Evolutionary conservation across 1,139 yeast genomes (phyloP).

Genomic region (Yamadazyma sp.): DNA sequence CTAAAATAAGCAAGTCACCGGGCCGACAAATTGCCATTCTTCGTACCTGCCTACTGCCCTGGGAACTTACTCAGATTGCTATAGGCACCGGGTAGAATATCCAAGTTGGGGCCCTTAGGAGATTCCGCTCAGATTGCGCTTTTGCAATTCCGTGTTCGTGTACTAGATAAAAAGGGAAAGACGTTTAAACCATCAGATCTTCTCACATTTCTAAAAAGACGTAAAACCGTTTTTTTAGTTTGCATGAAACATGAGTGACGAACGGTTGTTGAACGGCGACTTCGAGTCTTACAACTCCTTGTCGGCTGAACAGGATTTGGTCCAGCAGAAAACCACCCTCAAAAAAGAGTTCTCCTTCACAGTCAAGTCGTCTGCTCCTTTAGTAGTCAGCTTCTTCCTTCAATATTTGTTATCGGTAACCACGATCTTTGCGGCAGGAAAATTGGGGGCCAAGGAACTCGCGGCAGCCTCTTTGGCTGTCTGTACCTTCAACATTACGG

Average conservation of each 20-base stretch:
- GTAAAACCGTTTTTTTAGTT: not conserved
- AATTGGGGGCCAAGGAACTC: constrained; percentile 43
- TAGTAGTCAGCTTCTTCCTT: constrained; percentile 49
- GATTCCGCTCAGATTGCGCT: not conserved
- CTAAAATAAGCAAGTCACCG: too few relatives aligned
- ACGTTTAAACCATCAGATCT: not conserved
- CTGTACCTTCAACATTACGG: constrained; percentile 50
- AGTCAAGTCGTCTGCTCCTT: constrained; percentile 40
- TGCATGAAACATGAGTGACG: constrained; percentile 31
- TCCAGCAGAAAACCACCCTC: constrained; percentile 7
- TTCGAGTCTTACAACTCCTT: constrained; percentile 19
- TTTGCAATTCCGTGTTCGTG: not conserved
- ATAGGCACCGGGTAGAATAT: not conserved
- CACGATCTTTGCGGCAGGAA: constrained; percentile 50
- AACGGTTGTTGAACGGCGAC: constrained; percentile 30
- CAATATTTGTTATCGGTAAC: constrained; percentile 51
- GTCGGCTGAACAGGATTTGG: constrained; percentile 4
- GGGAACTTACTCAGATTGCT: too few relatives aligned
- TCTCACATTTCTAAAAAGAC: not conserved
- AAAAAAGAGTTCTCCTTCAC: constrained; percentile 30
- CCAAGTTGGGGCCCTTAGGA: not conserved
- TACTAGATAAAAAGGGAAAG: not conserved
- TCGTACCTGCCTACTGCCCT: too few relatives aligned
- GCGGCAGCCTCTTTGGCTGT: constrained; percentile 53
- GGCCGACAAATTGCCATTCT: too few relatives aligned